A percentile compares a stretch with the other conserved stretches of the same genome.
Evolutionary conservation across 140 eudicot species (phyloP).

Genomic region (Bidens hawaiensis): DNA sequence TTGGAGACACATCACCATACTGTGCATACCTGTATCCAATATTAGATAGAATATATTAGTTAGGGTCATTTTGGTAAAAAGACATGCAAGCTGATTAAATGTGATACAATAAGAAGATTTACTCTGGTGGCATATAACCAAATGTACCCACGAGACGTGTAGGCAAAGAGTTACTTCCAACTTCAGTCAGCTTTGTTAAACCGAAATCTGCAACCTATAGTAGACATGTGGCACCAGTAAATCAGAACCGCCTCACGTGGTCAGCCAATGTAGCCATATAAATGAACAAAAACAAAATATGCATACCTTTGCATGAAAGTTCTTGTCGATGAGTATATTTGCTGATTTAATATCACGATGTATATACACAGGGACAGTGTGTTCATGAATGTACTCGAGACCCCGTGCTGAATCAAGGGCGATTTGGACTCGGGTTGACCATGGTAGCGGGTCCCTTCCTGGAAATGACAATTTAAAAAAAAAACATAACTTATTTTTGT

Average conservation of each 20-base stretch:
- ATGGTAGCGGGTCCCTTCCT: conserved; percentile 71
- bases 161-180: conserved; percentile 63
- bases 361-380: conserved; percentile 88
- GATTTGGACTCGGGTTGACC: conserved; percentile 89
- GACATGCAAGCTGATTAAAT: not conserved
- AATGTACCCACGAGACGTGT: conserved; percentile 91
- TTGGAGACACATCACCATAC: conserved; percentile 80
- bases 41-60: no score
- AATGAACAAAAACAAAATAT: not conserved
- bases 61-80: no score
- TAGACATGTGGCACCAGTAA: conserved; percentile 2
- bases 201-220: conserved; percentile 93
- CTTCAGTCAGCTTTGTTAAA: conserved; percentile 74
- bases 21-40: conserved; percentile 67
- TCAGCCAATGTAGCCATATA: not conserved
- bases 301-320: conserved; percentile 74
- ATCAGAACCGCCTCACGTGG: conserved; percentile 1
- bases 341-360: conserved; percentile 98
- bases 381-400: conserved; percentile 95
- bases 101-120: conserved; percentile 21
- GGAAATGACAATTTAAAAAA: conserved; percentile 12
- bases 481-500: not conserved
- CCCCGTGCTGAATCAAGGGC: conserved; percentile 97
- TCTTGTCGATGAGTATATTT: conserved; percentile 84
- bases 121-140: conserved; percentile 99